phyloP scores from a whole-genome alignment of 306 rosid species.

The Cucurbita pepo region DNA sequence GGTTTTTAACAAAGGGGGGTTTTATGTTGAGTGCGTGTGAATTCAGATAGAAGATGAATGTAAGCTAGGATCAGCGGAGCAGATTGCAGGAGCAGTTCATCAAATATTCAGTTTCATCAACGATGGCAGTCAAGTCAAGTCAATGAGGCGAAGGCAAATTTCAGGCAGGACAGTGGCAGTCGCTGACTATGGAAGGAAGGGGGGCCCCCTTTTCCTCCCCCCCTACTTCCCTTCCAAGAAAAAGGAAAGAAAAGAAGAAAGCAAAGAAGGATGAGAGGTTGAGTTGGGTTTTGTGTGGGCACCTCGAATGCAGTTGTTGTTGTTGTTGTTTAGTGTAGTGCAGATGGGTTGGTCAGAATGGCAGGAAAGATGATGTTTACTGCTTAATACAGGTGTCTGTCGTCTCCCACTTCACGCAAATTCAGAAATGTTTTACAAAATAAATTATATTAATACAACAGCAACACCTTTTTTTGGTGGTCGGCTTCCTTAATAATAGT shows the following conservation, averaged over 20 bases:
- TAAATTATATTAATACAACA: background rate
- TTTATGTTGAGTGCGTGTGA: background rate
- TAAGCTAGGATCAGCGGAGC: constrained; percentile 52
- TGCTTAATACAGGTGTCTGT: constrained; percentile 2
- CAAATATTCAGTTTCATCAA: constrained; percentile 49
- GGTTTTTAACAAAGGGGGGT: background rate
- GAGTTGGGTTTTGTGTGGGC: background rate
- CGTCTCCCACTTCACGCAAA: background rate
- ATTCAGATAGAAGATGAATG: constrained; percentile 85
- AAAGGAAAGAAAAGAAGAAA: background rate
- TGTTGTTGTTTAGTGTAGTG: constrained; percentile 2
- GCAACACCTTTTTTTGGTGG: background rate
- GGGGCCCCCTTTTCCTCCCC: background rate
- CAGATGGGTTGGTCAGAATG: background rate
- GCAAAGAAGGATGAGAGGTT: background rate
- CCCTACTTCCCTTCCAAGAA: background rate
- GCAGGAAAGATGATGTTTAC: constrained; percentile 8
- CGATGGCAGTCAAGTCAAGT: constrained; percentile 19
- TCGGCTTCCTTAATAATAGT: background rate
- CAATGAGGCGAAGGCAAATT: background rate
- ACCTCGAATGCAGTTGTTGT: background rate
- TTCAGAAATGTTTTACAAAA: background rate
- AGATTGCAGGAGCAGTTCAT: constrained; percentile 63
- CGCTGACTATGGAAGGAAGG: background rate
- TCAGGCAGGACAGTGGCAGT: constrained; percentile 1